Conservation (phyloP, 441 rosid genomes). For the Metrosideros polymorpha region DNA sequence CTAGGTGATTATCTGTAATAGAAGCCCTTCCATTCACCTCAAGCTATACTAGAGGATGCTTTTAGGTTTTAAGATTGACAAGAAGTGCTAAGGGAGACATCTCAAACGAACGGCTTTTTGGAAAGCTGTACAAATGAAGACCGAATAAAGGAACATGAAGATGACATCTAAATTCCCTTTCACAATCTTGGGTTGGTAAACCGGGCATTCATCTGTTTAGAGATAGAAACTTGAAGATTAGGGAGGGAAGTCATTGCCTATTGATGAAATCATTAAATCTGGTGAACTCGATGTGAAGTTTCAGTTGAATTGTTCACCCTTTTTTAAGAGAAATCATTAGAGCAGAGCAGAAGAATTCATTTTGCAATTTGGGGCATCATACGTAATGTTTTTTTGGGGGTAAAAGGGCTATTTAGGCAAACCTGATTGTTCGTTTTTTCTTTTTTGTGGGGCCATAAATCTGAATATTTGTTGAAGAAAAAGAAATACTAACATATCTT, state of each 20-base stretch:
- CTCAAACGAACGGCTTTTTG: not conserved
- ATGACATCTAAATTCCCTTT: not conserved
- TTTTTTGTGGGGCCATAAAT: not conserved
- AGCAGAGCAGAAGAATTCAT: not conserved
- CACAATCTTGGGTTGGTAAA: not conserved
- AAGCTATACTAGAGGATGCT: no score
- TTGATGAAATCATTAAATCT: not conserved
- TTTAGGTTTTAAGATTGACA: no score
- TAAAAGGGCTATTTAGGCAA: no score
- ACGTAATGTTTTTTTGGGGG: not conserved
- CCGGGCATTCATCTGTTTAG: not conserved
- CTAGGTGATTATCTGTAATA: no score
- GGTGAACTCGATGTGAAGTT: not conserved
- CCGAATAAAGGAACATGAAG: not conserved
- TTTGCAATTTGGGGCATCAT: not conserved
- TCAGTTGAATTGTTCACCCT: no score
- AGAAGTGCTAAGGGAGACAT: no score
- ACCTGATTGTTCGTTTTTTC: no score
- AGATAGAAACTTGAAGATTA: not conserved
- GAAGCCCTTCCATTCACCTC: no score
- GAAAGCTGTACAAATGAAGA: not conserved
- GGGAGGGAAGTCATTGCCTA: not conserved
- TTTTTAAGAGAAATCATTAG: no score
- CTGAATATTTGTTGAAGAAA: no score
- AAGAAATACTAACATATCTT: no score